These are phyloP conservation scores for Symbiodinium pilosum DNA, from an alignment of 73 alveolate genomes.

Conservation along the genomic window DNA sequence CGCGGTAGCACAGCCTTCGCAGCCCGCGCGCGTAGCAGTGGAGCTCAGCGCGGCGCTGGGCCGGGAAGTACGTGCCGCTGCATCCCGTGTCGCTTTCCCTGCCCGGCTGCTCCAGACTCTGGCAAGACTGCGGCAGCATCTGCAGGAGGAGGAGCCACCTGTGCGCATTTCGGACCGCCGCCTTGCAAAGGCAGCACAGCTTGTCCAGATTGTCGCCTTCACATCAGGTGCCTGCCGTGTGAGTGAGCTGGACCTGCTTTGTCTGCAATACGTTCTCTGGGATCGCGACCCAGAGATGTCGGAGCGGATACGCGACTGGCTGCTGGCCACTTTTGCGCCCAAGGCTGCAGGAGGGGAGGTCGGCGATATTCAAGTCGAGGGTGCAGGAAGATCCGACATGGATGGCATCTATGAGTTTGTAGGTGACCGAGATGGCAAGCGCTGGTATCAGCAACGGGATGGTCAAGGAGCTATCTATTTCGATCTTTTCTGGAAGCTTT, in stretches of 20 bases:
- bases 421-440: background rate
- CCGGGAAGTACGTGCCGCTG: background rate
- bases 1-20: too few relatives aligned
- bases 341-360: background rate
- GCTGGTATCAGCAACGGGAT: background rate
- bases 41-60: background rate
- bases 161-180: conserved; percentile 6
- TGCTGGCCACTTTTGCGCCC: background rate
- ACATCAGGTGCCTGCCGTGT: background rate
- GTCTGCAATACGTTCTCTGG: background rate
- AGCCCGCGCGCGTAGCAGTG: background rate
- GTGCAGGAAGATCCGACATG: background rate
- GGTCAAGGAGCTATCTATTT: background rate
- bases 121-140: background rate
- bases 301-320: background rate
- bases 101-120: background rate
- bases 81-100: background rate
- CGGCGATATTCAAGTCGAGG: conserved; percentile 8
- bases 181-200: background rate
- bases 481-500: background rate
- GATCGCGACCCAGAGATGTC: background rate
- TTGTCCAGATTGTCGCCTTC: conserved; percentile 4
- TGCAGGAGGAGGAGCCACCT: background rate
- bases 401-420: conserved; percentile 1
- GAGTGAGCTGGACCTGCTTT: background rate